Percentiles rank a stretch among this genome's conserved stretches.
Evolutionary conservation across 2,329 filamentous ascomycete genomes (phyloP).

Genomic region (Sporothrix protearum): DNA sequence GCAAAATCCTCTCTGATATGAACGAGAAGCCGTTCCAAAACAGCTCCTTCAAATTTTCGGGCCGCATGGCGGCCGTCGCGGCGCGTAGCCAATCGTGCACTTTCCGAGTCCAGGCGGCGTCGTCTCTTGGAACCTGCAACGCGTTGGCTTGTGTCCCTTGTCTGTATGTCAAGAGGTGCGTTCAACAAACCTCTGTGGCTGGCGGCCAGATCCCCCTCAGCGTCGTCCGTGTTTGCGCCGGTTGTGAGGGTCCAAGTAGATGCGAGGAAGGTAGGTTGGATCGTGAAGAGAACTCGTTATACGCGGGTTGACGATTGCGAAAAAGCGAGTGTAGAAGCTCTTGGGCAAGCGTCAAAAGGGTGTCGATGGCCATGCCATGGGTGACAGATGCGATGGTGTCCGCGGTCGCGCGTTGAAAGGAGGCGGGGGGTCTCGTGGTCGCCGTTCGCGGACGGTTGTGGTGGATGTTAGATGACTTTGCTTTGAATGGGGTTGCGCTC

Average conservation of each 20-base stretch:
- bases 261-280: neutral
- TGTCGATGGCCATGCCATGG: constrained; percentile 23
- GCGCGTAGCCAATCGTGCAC: constrained; percentile 24
- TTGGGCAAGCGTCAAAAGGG: constrained; percentile 2
- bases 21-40: constrained; percentile 27
- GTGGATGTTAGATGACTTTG: neutral
- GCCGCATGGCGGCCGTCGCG: constrained; percentile 26
- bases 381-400: neutral
- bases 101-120: neutral
- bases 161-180: neutral
- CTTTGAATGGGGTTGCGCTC: neutral
- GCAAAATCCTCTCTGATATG: constrained; percentile 24
- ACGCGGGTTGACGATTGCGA: neutral
- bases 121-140: constrained; percentile 6
- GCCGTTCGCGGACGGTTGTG: neutral
- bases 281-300: neutral
- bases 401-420: neutral
- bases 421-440: neutral
- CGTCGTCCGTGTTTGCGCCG: neutral
- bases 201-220: neutral
- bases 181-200: constrained; percentile 14
- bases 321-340: neutral
- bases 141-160: neutral
- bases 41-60: constrained; percentile 24
- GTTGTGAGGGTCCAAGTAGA: neutral